Evolutionary conservation across 2,329 filamentous ascomycete genomes (phyloP), one percentile per base, ranked within the genome.

Genomic region (Exophiala sp.): DNA sequence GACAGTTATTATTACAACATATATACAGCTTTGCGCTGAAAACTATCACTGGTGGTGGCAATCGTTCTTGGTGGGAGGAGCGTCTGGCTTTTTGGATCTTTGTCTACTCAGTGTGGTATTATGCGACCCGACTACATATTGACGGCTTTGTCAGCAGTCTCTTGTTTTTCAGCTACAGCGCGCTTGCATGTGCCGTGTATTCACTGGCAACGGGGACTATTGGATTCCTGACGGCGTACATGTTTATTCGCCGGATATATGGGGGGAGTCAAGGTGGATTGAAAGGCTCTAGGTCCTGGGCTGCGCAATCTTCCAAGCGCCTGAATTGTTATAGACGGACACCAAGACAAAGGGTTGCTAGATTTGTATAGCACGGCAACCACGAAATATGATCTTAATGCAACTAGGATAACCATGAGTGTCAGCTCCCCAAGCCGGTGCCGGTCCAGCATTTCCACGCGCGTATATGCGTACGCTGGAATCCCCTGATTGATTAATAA

Each of bases 41-140:
- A 89, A 94, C 67, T 85, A 93, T 68, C 79, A 88, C 65, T 95
- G 88, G 88, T 93, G 86, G 86, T 94, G 88, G 88, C 85, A 87
- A 66, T 88, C 85, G 44, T 93, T 95, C 71, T 69, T 87, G 42
- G 79, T 89, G 7, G 88, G 88, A 38, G 85, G 83, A 41, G 81
- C 83, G 59, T 88, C 83, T 59, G 80, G 85, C 5, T 67, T 88
- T n/a, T 53, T 95, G 88, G 87, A 80, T 95, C 30, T 93, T 91
- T 64, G 65, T 80, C 30, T 94, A 93, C 70, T 87, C 85, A 65
- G 72, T 83, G 43, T 95, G 86, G 83, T 94, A 91, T 71, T 94
- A 88, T 68, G 77, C 82, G 60, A 81, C 81, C 58, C 88, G 86
- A 66, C 75, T 95, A 48, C 85, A 90, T 66, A 87, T 95, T 57